Evolutionary conservation across 108 stramenopile species (phyloP).

Genomic region (Nitzschia sp.): DNA sequence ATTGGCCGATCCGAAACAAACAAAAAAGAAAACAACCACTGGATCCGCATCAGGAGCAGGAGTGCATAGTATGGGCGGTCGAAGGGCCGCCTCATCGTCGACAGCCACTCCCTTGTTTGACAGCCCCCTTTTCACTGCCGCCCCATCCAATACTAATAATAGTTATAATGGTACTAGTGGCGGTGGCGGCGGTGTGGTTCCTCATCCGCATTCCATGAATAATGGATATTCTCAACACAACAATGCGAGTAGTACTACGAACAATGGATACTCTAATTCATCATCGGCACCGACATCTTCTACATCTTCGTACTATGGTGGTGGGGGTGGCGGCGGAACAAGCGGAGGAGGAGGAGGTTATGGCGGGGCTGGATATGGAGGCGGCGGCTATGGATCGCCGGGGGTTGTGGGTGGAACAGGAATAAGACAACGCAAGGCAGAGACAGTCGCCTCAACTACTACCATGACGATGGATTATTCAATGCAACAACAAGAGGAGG

Average conservation of each 20-base stretch:
- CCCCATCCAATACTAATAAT: slow-evolving; percentile 1
- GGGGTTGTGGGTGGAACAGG: slow-evolving; percentile 24
- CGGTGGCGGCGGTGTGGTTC: no score
- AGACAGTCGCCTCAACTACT: slow-evolving; percentile 24
- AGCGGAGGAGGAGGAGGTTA: slow-evolving; percentile 20
- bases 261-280: neutral
- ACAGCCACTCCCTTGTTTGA: slow-evolving; percentile 33
- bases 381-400: slow-evolving; percentile 13
- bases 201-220: neutral
- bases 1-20: slow-evolving; percentile 35
- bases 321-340: slow-evolving; percentile 38
- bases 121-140: slow-evolving; percentile 35
- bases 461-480: slow-evolving; percentile 24
- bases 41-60: neutral
- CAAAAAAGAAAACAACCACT: slow-evolving; percentile 10
- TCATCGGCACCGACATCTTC: slow-evolving; percentile 6
- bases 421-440: slow-evolving; percentile 61
- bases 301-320: neutral
- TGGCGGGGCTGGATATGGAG: slow-evolving; percentile 34
- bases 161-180: no score
- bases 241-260: slow-evolving; percentile 2
- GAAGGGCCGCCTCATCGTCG: neutral
- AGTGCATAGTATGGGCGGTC: neutral
- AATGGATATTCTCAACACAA: slow-evolving; percentile 7
- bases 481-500: slow-evolving; percentile 31